Conservation (phyloP, 306 rosid genomes). For the Ochetophila trinervis region DNA sequence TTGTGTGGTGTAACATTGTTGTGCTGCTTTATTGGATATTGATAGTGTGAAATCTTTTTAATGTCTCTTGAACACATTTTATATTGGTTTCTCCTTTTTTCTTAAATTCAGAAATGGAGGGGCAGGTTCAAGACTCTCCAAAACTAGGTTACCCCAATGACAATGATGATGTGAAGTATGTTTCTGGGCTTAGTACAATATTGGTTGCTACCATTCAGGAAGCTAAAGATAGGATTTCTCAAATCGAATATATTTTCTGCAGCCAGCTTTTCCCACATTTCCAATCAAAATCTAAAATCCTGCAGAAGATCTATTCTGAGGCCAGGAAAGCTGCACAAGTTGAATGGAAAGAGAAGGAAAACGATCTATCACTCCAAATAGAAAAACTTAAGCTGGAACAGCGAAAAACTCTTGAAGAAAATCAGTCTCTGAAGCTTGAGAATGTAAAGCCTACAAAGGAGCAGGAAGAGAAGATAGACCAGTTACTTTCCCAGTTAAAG, state of each 20-base stretch:
- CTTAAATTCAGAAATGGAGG: conserved; percentile 35
- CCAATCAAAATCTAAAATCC: conserved; percentile 41
- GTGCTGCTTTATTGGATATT: not conserved
- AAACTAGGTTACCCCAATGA: conserved; percentile 27
- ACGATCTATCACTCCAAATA: conserved; percentile 26
- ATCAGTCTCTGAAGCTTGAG: conserved; percentile 38
- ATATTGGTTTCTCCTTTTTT: not conserved
- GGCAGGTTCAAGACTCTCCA: conserved; percentile 28
- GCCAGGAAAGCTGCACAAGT: conserved; percentile 35
- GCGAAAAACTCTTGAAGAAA: conserved; percentile 39
- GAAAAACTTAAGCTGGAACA: conserved; percentile 38
- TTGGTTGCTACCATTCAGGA: conserved; percentile 88
- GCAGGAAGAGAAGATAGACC: conserved; percentile 25
- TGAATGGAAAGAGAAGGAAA: conserved; percentile 42
- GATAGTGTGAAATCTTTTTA: not conserved
- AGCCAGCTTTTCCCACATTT: conserved; percentile 58
- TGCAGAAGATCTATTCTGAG: conserved; percentile 31
- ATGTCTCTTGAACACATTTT: not conserved
- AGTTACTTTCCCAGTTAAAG: conserved; percentile 24
- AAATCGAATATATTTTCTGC: conserved; percentile 81
- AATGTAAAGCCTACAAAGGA: conserved; percentile 25
- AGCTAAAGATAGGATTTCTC: conserved; percentile 66
- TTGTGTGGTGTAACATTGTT: not conserved
- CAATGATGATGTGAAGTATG: conserved; percentile 33
- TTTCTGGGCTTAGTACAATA: conserved; percentile 66